Percentiles rank a stretch among this genome's conserved stretches.
Conservation (phyloP, 106 monocot genomes). For the Triglochin maritima region DNA sequence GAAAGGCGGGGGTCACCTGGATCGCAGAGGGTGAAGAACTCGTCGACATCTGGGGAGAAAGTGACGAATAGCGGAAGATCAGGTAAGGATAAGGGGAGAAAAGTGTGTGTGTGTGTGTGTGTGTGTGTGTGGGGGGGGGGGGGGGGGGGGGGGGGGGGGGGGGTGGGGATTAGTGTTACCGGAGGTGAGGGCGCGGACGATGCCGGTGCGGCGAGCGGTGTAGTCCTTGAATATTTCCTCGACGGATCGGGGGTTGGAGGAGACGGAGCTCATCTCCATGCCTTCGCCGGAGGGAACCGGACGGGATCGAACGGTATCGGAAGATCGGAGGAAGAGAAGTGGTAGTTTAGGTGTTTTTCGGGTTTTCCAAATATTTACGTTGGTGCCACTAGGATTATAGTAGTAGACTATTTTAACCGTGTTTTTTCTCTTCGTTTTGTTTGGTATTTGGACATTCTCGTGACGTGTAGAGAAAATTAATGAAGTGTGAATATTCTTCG, state of each 20-base stretch:
- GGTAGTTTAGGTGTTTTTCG: neutral
- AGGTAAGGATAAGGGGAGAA: too few relatives aligned
- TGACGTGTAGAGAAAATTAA: too few relatives aligned
- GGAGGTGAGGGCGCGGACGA: neutral
- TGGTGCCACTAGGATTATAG: too few relatives aligned
- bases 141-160: neutral
- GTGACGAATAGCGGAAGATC: neutral
- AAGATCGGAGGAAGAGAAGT: neutral
- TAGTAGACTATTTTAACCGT: too few relatives aligned
- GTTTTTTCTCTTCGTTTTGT: too few relatives aligned
- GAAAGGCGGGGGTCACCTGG: conserved; percentile 39
- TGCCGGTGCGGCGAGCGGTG: neutral
- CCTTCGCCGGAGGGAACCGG: neutral
- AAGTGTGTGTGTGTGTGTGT: too few relatives aligned
- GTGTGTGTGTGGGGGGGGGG: neutral
- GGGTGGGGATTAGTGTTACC: conserved; percentile 17
- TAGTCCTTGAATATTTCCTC: conserved; percentile 5
- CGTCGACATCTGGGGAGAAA: conserved; percentile 55
- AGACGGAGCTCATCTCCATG: conserved; percentile 16
- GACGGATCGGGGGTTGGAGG: conserved; percentile 24
- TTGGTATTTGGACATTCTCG: too few relatives aligned
- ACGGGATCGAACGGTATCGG: neutral
- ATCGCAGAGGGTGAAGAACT: conserved; percentile 75
- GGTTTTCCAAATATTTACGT: too few relatives aligned
- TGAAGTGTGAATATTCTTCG: too few relatives aligned